Base-by-base conservation (phyloP, 2,329 filamentous ascomycete species). In the Lasiodiplodia theobromae region DNA sequence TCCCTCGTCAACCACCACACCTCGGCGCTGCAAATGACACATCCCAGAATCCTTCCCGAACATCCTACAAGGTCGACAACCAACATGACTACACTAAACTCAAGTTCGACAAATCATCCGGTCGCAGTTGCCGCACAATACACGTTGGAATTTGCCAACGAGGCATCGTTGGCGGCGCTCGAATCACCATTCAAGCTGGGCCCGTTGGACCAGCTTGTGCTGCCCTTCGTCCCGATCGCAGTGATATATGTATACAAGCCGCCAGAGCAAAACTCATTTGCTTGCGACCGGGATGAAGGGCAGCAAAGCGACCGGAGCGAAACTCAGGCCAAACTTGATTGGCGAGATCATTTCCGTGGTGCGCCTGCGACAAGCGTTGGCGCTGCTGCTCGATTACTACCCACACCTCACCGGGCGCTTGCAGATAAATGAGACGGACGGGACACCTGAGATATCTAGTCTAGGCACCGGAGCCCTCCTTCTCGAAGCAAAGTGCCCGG, bases 41-140 rank as follows among this genome's bases (percentile, higher is more conserved):
- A 23, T 23, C 23, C 23, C 23, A 23, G 23, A 23, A 23, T 23
- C 23, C 23, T 23, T 23, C 23, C 23, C 23, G 23, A 23, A 3
- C 3, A 3, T 23, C 2, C 25, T 25, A 25, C 25, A 25, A 3
- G 25, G 25, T 25, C 25, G 25, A 25, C 25, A 25, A 25, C 25
- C 25, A 25, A 25, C 25, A 25, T 25, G 25, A 25, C 25, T 25
- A 25, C 25, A 25, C 25, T 2, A 25, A 25, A 25, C 25, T 2
- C 25, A 25, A 25, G 25, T 25, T 25, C 25, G 25, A 25, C 25
- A 25, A 25, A 25, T 25, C 25, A 25, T 25, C 25, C 25, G 25
- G 25, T 25, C 25, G 25, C 25, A 25, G 25, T 25, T 25, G 3
- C 25, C 25, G 25, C 25, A 25, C 25, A 81, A 25, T 16, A 25